Evolutionary conservation across 495 filamentous ascomycete genomes (phyloP).

Genomic region (Entonaema liquescens): DNA sequence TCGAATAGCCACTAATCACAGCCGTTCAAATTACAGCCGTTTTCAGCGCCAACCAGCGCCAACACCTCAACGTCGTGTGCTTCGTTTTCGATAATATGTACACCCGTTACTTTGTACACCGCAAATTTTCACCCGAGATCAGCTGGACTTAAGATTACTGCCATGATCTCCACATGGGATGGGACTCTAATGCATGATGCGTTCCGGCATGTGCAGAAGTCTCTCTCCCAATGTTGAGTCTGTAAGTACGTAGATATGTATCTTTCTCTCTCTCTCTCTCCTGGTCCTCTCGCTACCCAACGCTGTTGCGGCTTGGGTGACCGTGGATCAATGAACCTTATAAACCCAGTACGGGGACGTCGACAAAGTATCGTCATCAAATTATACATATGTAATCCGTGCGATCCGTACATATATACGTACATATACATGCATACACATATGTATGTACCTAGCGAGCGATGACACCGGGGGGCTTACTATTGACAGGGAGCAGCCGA

Average conservation of each 20-base stretch:
- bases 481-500: constrained; percentile 31
- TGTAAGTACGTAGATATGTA: neutral
- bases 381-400: neutral
- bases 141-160: constrained; percentile 45
- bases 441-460: neutral
- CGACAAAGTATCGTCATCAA: constrained; percentile 29
- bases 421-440: constrained; percentile 4
- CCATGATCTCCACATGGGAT: constrained; percentile 46
- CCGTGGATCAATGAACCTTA: constrained; percentile 39
- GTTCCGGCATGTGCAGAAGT: constrained; percentile 45
- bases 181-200: constrained; percentile 43
- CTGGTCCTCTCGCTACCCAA: constrained; percentile 42
- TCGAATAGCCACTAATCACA: constrained; percentile 10
- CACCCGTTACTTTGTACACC: constrained; percentile 38
- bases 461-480: constrained; percentile 28
- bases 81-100: constrained; percentile 20
- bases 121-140: constrained; percentile 46
- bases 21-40: constrained; percentile 15
- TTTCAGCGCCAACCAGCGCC: constrained; percentile 6
- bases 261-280: constrained; percentile 17
- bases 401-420: constrained; percentile 2
- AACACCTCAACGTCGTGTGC: constrained; percentile 35
- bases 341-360: constrained; percentile 14
- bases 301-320: constrained; percentile 34
- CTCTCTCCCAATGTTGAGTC: constrained; percentile 39